Conservation (phyloP, 2,329 filamentous ascomycete genomes). For the Domatiomyces globalis region DNA sequence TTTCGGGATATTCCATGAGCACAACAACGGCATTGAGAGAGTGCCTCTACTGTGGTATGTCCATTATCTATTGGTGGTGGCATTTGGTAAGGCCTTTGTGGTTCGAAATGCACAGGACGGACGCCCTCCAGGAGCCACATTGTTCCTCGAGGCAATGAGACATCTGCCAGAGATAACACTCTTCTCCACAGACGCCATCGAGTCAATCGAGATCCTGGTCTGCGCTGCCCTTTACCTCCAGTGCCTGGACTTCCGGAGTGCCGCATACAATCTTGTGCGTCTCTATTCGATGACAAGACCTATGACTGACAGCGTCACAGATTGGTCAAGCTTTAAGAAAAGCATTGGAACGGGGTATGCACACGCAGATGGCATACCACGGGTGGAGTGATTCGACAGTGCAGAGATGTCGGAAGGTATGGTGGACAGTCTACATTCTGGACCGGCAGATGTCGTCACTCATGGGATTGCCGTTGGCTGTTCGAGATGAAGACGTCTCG, state of each 20-base stretch:
- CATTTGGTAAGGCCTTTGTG: constrained; percentile 42
- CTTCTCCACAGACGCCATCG: constrained; percentile 30
- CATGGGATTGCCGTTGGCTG: constrained; percentile 38
- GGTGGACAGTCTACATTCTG: constrained; percentile 42
- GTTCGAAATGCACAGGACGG: constrained; percentile 25
- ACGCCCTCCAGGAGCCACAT: constrained; percentile 34
- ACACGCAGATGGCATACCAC: constrained; percentile 36
- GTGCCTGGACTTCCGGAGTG: constrained; percentile 34
- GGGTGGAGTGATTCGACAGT: constrained; percentile 29
- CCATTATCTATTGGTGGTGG: constrained; percentile 40
- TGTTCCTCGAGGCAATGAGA: constrained; percentile 34
- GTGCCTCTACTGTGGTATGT: constrained; percentile 35
- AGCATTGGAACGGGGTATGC: constrained; percentile 37
- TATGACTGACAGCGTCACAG: constrained; percentile 16
- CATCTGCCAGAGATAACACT: constrained; percentile 31
- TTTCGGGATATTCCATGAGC: constrained; percentile 30
- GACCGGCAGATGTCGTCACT: constrained; percentile 41
- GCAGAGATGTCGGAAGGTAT: constrained; percentile 36
- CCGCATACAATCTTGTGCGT: constrained; percentile 34
- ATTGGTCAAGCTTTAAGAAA: constrained; percentile 40
- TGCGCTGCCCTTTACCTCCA: constrained; percentile 41
- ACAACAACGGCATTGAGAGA: constrained; percentile 19
- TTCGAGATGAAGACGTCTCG: constrained; percentile 39
- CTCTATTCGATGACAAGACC: not conserved
- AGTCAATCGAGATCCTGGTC: constrained; percentile 37